Percentiles rank a stretch among this genome's conserved stretches.
Evolutionary conservation across 1,284 basidiomycete genomes (phyloP).

Genomic region (Cryptococcus floricola): DNA sequence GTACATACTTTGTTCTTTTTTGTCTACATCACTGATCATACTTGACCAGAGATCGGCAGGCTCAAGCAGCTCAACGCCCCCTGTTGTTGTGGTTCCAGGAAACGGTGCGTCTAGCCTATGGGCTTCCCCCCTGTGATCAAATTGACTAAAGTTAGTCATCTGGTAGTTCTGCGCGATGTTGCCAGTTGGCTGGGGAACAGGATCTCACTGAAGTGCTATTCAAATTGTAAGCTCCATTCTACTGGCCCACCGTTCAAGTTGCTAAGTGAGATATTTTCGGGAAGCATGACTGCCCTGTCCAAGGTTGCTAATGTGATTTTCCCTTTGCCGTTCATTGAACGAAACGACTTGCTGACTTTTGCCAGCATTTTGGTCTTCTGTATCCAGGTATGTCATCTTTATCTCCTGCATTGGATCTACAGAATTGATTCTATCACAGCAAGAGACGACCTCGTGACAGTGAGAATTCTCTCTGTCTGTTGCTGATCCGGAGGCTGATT

Average conservation of each 20-base stretch:
- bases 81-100: conserved; percentile 44
- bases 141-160: neutral
- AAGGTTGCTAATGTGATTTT: conserved; percentile 45
- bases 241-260: neutral
- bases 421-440: conserved; percentile 12
- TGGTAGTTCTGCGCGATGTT: conserved; percentile 22
- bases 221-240: conserved; percentile 28
- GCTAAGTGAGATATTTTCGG: neutral
- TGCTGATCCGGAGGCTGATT: too few relatives aligned
- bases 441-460: conserved; percentile 20
- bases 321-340: neutral
- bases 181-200: conserved; percentile 26
- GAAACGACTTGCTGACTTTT: neutral
- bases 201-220: conserved; percentile 24
- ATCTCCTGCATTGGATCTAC: neutral
- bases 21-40: too few relatives aligned
- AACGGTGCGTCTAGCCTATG: conserved; percentile 15
- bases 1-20: conserved; percentile 3
- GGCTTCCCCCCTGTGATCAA: neutral
- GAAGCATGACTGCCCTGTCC: conserved; percentile 37
- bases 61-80: conserved; percentile 48
- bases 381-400: conserved; percentile 31
- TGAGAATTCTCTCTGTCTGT: too few relatives aligned
- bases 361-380: conserved; percentile 43
- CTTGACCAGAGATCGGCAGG: conserved; percentile 42